phyloP scores from a whole-genome alignment of 2,329 filamentous ascomycete species.

The Aspergillus candidus region DNA sequence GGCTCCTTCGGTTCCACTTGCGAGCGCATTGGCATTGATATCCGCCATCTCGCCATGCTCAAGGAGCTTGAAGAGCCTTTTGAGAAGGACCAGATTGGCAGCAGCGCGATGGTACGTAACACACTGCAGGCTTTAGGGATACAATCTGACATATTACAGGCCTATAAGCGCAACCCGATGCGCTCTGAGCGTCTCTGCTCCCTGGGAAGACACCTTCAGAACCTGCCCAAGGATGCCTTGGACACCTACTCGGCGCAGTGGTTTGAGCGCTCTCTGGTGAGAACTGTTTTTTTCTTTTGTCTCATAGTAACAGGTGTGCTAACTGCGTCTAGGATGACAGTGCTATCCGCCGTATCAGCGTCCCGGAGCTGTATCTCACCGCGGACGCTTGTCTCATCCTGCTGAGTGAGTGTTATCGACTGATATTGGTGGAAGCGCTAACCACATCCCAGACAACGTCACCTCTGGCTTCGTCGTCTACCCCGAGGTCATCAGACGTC shows the following conservation, averaged over 20 bases:
- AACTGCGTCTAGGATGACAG: constrained; percentile 53
- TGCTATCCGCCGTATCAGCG: constrained; percentile 54
- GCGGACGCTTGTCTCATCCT: constrained; percentile 54
- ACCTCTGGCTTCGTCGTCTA: constrained; percentile 69
- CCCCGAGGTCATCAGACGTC: constrained; percentile 62
- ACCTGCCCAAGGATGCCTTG: constrained; percentile 50
- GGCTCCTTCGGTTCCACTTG: constrained; percentile 72
- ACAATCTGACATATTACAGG: constrained; percentile 37
- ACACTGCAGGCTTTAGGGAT: not conserved
- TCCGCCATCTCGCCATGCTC: constrained; percentile 64
- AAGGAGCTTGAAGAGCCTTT: constrained; percentile 87
- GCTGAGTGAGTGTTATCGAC: constrained; percentile 23
- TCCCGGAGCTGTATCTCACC: constrained; percentile 62
- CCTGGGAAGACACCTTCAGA: constrained; percentile 51
- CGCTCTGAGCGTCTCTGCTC: constrained; percentile 56
- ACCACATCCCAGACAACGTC: constrained; percentile 55
- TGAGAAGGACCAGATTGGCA: constrained; percentile 71
- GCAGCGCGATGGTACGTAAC: constrained; percentile 48
- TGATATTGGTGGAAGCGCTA: not conserved
- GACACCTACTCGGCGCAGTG: constrained; percentile 67
- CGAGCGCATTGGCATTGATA: constrained; percentile 67
- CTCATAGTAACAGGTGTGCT: constrained; percentile 3
- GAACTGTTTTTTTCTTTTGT: not conserved
- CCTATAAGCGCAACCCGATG: constrained; percentile 59
- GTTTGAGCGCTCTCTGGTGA: constrained; percentile 65